Evolutionary conservation across 805 yeast genomes (phyloP), one percentile per base, ranked within the genome.

Genomic region (Wickerhamomyces mucosus): DNA sequence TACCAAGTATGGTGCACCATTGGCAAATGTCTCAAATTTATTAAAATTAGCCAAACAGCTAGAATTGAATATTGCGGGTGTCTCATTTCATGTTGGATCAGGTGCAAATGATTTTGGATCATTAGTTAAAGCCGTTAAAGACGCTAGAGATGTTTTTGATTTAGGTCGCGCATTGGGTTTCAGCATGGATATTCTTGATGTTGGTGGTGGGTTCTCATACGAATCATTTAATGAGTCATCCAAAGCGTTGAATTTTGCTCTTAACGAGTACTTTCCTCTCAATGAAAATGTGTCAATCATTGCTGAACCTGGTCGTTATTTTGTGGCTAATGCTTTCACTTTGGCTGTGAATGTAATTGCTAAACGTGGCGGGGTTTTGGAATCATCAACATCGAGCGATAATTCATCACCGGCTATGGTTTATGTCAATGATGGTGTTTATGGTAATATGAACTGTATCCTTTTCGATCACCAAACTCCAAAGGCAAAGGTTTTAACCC

Each of bases 41-140:
- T 63, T 89, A 38, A 63, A 67, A 7, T 55, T 68, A 36, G 89
- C 94, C 28, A 61, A 67, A 36, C 64, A 66, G 32, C 59, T 85
- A 32, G 73, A 63, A 2, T 65, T 89, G 43, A 61, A 71, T 38
- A 69, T 89, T 22, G 72, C 60, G 12, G 98, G 98, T 32, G 88
- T 88, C 21, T 86, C 95, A 4, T 89, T 89, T 69, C 98, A 89
- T 54, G 83, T 88, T 38, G 98, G 98, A 1, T 83, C 95, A 2
- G 97, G 96, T 21, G 89, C 95, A 11, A 70, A 70, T 31, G 92
- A 84, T 51, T 69, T 75, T 34, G 54, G 61, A 26, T 69, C 89
- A 4, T 69, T 83, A 41, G 64, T 63, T 35, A 70, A 71, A 39
- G 95, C 96, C 0, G 72, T 85, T 23, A 53, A 59, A 32, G 94